Conservation (phyloP, 495 filamentous ascomycete genomes). For the Apiosordaria backusii region DNA sequence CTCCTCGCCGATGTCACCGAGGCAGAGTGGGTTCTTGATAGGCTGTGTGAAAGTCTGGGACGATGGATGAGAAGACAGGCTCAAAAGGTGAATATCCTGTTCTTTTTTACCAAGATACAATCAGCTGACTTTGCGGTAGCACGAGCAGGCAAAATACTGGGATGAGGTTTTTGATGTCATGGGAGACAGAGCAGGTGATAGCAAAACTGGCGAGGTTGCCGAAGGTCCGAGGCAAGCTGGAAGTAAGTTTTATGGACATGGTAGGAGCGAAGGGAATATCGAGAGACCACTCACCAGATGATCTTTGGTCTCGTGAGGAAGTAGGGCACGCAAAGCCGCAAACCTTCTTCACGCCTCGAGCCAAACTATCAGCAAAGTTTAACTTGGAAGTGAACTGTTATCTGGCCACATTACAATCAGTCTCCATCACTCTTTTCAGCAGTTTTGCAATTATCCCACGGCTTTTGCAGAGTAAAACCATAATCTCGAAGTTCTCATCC, state of each 20-base stretch:
- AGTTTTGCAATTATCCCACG: neutral
- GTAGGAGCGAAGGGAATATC: neutral
- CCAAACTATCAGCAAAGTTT: neutral
- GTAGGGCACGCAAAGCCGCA: neutral
- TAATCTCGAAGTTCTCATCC: neutral
- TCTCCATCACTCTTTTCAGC: neutral
- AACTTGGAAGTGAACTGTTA: neutral
- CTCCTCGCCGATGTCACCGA: constrained; percentile 57
- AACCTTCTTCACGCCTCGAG: neutral
- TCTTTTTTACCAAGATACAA: neutral
- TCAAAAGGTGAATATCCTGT: neutral
- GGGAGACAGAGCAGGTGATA: neutral
- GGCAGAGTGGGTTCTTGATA: constrained; percentile 60
- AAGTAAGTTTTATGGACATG: neutral
- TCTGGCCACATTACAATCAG: neutral
- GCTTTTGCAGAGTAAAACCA: neutral
- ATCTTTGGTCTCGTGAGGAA: neutral
- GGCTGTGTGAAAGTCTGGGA: constrained; percentile 51
- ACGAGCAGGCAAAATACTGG: constrained; percentile 8
- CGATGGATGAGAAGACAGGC: constrained; percentile 35
- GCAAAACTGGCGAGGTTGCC: neutral
- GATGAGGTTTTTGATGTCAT: constrained; percentile 9
- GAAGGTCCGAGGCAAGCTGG: neutral
- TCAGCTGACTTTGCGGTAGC: neutral
- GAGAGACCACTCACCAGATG: neutral